Evolutionary conservation across 495 filamentous ascomycete genomes (phyloP).

Genomic region (Aspergillus sclerotioniger): DNA sequence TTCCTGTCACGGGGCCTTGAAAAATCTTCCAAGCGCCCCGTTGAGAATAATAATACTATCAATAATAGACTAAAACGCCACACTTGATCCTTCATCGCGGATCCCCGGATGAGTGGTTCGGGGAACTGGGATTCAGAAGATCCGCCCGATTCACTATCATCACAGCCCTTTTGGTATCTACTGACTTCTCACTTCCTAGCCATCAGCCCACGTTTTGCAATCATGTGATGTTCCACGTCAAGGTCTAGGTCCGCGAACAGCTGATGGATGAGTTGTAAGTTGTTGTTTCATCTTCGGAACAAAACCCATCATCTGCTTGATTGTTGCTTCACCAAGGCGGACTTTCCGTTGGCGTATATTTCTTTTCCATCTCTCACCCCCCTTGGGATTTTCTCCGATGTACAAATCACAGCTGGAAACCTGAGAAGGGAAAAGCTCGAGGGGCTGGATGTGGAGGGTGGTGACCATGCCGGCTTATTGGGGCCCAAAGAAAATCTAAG

Average conservation of each 20-base stretch:
- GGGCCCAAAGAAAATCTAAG: not conserved
- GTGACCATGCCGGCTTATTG: not conserved
- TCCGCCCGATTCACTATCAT: slow-evolving; percentile 18
- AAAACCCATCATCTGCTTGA: not conserved
- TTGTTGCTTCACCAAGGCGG: not conserved
- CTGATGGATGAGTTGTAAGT: slow-evolving; percentile 16
- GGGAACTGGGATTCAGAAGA: slow-evolving; percentile 17
- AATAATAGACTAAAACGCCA: slow-evolving; percentile 16
- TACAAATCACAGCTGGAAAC: not conserved
- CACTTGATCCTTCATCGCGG: slow-evolving; percentile 13
- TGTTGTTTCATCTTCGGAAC: slow-evolving; percentile 2
- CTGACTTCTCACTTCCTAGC: not conserved
- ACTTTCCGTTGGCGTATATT: not conserved
- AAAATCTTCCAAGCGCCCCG: slow-evolving; percentile 5
- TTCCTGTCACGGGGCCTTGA: slow-evolving; percentile 17
- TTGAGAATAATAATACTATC: slow-evolving; percentile 2
- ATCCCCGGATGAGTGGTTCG: slow-evolving; percentile 23
- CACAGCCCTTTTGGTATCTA: slow-evolving; percentile 12
- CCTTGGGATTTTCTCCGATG: not conserved
- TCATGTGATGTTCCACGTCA: slow-evolving; percentile 25
- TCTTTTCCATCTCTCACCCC: not conserved
- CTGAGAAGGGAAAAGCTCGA: not conserved
- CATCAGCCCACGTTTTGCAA: slow-evolving; percentile 22
- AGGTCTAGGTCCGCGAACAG: slow-evolving; percentile 15
- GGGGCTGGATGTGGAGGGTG: not conserved